A percentile compares a stretch with the other conserved stretches of the same genome.
Evolutionary conservation across 257 asterid genomes (phyloP).

Genomic region (Ocimum tenuiflorum): DNA sequence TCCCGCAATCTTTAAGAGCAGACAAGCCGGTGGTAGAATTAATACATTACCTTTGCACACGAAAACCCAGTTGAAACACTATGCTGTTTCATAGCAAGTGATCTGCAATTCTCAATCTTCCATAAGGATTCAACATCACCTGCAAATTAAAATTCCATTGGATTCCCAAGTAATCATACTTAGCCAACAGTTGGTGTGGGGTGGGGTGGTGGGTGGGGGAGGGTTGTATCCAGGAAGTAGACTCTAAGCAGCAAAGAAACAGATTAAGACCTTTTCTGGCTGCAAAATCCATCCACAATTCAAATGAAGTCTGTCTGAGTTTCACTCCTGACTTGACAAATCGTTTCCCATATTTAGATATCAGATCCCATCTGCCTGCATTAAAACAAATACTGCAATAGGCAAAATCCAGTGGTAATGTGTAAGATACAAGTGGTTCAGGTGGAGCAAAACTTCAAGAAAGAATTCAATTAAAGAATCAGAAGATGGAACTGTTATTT

Average conservation of each 20-base stretch:
- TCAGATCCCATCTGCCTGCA: slow-evolving; percentile 60
- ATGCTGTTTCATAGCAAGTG: slow-evolving; percentile 62
- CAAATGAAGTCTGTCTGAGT: slow-evolving; percentile 62
- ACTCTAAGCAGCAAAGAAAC: slow-evolving; percentile 4
- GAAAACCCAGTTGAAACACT: slow-evolving; percentile 75
- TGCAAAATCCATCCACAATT: slow-evolving; percentile 84
- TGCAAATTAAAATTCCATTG: slow-evolving; percentile 16
- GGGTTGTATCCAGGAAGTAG: slow-evolving; percentile 2
- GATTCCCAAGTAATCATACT: background rate
- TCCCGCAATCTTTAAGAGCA: slow-evolving; percentile 6
- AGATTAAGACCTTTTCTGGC: slow-evolving; percentile 53
- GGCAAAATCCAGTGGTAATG: slow-evolving; percentile 13
- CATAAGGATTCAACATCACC: slow-evolving; percentile 78
- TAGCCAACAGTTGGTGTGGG: slow-evolving; percentile 1
- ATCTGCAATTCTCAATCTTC: slow-evolving; percentile 77
- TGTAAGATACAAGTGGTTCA: slow-evolving; percentile 11
- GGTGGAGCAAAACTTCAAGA: background rate
- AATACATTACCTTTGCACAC: slow-evolving; percentile 76
- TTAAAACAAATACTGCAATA: slow-evolving; percentile 67
- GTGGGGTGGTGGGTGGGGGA: background rate
- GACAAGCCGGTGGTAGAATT: slow-evolving; percentile 10
- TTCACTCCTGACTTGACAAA: slow-evolving; percentile 61
- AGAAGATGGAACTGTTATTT: background rate
- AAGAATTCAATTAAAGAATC: background rate
- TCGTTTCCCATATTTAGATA: slow-evolving; percentile 59